Percentiles rank a stretch among this genome's conserved stretches.
Conservation (phyloP, 169 alveolate species). For the Perkinsus marinus region DNA sequence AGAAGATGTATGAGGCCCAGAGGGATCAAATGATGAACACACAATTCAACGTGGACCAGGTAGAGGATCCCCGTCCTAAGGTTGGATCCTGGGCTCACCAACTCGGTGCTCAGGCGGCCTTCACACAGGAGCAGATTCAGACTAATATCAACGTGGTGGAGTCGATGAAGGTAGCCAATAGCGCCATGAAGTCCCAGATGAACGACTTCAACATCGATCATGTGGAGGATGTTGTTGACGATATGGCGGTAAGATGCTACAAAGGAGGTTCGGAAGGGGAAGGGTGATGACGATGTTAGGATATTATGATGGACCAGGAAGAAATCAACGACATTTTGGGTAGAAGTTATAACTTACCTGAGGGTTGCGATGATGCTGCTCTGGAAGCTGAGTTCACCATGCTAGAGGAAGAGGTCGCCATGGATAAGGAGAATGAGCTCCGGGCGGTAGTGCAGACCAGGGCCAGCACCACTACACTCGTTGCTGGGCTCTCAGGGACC, state of each 20-base stretch:
- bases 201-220: not conserved
- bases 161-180: slow-evolving; percentile 1
- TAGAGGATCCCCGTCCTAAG: not conserved
- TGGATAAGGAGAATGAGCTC: not conserved
- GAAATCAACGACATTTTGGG: slow-evolving; percentile 1
- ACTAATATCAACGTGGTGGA: not conserved
- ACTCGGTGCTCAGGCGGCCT: not conserved
- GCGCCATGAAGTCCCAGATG: not conserved
- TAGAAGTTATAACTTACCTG: not conserved
- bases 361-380: not conserved
- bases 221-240: not conserved
- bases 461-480: not conserved
- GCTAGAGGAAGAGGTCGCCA: not conserved
- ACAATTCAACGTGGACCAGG: slow-evolving; percentile 1
- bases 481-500: not conserved
- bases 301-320: slow-evolving; percentile 1
- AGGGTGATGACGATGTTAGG: not conserved
- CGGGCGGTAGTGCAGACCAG: not conserved
- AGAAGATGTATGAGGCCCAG: slow-evolving; percentile 3
- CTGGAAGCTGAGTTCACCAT: not conserved
- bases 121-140: not conserved
- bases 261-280: not conserved
- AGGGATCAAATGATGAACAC: not conserved
- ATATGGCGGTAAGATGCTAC: not conserved
- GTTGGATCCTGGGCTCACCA: not conserved